phyloP scores from a whole-genome alignment of 1,284 basidiomycete species.

The Cerioporus squamosus region DNA sequence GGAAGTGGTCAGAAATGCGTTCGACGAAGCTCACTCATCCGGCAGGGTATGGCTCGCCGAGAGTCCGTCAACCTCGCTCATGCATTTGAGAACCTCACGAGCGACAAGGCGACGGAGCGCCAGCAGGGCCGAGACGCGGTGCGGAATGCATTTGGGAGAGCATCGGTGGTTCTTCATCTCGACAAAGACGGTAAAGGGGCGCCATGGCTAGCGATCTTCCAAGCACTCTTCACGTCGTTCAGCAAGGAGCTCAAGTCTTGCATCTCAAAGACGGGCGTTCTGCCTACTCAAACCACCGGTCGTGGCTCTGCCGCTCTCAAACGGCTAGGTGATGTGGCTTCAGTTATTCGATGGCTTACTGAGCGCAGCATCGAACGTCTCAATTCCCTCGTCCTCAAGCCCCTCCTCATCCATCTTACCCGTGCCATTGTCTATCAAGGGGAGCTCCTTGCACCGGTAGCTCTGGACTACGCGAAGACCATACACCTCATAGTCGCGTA shows the following conservation, averaged over 20 bases:
- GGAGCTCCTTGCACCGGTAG: constrained; percentile 65
- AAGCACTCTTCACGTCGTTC: constrained; percentile 70
- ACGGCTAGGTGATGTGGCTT: constrained; percentile 66
- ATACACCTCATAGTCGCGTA: constrained; percentile 68
- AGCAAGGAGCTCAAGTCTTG: constrained; percentile 60
- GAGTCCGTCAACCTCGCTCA: constrained; percentile 42
- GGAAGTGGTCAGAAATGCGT: neutral
- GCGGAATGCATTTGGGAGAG: constrained; percentile 63
- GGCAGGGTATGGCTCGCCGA: constrained; percentile 8
- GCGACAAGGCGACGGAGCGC: constrained; percentile 76
- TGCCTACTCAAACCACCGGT: constrained; percentile 36
- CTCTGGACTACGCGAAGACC: constrained; percentile 83
- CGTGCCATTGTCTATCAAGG: constrained; percentile 63
- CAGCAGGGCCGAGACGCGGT: constrained; percentile 66
- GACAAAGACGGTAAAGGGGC: constrained; percentile 51
- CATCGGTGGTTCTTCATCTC: constrained; percentile 56
- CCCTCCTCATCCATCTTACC: constrained; percentile 70
- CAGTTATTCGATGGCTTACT: constrained; percentile 72
- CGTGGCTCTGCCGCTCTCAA: constrained; percentile 48
- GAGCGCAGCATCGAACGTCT: constrained; percentile 60
- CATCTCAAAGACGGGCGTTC: constrained; percentile 49
- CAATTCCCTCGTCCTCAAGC: constrained; percentile 54
- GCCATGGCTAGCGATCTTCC: constrained; percentile 73
- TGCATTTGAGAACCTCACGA: constrained; percentile 58
- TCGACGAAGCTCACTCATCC: too few species aligned